These are phyloP conservation scores for Isatis tinctoria DNA, from an alignment of 345 rosid genomes.

Conservation along the genomic window DNA sequence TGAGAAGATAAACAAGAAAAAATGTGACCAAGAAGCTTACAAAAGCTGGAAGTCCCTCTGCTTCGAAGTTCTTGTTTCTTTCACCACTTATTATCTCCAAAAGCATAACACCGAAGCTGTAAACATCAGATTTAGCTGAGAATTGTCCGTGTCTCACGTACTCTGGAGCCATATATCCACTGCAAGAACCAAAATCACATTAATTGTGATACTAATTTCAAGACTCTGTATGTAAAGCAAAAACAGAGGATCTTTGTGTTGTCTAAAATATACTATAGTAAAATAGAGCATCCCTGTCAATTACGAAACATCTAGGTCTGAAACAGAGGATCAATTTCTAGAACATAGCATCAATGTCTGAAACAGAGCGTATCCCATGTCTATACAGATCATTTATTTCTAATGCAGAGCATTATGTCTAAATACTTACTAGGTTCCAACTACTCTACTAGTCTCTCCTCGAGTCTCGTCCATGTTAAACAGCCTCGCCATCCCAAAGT, in stretches of 20 bases:
- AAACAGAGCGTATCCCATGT: background rate
- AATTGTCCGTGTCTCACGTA: conserved; percentile 41
- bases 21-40: conserved; percentile 12
- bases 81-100: conserved; percentile 45
- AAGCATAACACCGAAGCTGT: conserved; percentile 50
- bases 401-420: background rate
- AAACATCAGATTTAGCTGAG: conserved; percentile 49
- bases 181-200: conserved; percentile 5
- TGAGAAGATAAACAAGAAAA: background rate
- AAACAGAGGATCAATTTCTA: background rate
- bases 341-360: background rate
- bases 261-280: background rate
- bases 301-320: background rate
- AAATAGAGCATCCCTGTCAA: background rate
- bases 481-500: conserved; percentile 42
- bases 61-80: conserved; percentile 44
- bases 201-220: background rate
- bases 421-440: conserved; percentile 37
- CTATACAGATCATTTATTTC: background rate
- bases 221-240: background rate
- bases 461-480: conserved; percentile 31
- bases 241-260: background rate
- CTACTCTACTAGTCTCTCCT: conserved; percentile 34
- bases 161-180: conserved; percentile 61
- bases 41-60: conserved; percentile 26